phyloP scores from a whole-genome alignment of 192 early-diverging fungal species.

The Obelidium mucronatum region DNA sequence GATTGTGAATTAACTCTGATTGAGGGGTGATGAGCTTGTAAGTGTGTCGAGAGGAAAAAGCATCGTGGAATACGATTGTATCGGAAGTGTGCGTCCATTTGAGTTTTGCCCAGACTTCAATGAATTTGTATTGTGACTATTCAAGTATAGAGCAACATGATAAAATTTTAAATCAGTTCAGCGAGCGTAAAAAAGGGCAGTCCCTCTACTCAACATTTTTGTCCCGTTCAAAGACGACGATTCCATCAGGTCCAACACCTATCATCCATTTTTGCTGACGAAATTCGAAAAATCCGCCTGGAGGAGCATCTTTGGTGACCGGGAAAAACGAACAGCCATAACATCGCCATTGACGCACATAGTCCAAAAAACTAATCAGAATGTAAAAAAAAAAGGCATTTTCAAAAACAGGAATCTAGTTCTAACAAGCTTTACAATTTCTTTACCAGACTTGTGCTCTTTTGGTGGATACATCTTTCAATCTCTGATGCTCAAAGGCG shows the following conservation, averaged over 20 bases:
- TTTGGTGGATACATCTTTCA: constrained; percentile 11
- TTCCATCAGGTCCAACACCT: constrained; percentile 55
- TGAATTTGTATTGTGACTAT: constrained; percentile 33
- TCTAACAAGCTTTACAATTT: background rate
- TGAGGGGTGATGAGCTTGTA: constrained; percentile 46
- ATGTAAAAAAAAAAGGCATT: background rate
- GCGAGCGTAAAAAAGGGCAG: constrained; percentile 5
- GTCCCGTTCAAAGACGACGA: constrained; percentile 56
- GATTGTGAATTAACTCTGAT: constrained; percentile 46
- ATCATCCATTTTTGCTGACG: constrained; percentile 55
- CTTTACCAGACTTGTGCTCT: constrained; percentile 11
- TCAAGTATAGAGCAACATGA: background rate
- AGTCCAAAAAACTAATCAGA: constrained; percentile 51
- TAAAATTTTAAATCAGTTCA: too few species aligned
- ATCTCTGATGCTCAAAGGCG: constrained; percentile 24
- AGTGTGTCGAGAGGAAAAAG: constrained; percentile 11
- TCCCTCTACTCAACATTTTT: constrained; percentile 46
- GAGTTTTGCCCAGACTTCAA: constrained; percentile 40
- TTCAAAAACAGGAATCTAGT: background rate
- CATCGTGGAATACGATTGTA: constrained; percentile 30
- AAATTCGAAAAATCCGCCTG: constrained; percentile 66
- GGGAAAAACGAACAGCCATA: constrained; percentile 67
- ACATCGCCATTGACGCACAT: constrained; percentile 55
- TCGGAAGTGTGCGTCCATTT: constrained; percentile 39
- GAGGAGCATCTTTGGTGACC: constrained; percentile 53